Base-by-base conservation (phyloP, 176 grass and related monocot species). In the Ensete glaucum region DNA sequence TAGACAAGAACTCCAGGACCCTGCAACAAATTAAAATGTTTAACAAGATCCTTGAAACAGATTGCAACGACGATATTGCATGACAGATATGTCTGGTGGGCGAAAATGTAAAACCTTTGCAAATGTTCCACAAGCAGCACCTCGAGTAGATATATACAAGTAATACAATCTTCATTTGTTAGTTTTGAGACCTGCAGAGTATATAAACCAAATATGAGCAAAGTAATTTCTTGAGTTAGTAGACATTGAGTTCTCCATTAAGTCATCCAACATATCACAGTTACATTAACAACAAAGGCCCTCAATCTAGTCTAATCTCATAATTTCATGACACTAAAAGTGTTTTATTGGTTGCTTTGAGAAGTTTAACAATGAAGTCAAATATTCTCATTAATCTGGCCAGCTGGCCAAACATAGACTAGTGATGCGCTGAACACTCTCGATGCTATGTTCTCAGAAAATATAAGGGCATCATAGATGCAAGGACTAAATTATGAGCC, bases 131-230 rank as follows among this genome's bases (percentile, higher is more conserved):
- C 88, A 76, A 98, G 86, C 81, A 98, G 72, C 50, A 85, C 85
- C 70, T 87, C 90, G 73, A 98, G 78, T 81, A 98, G 84, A 83
- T 98, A 88, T 69, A 91, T 76, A 54, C 62, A 81, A 14, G 86
- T 77, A 77, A 98, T 82, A 77, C 94, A 98, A 80, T 98, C 94
- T 78, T 98, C 94, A 64, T 83, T 82, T 76, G 84, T 81, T 76
- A 98, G 88, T 85, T 89, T 98, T 51, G 86, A 79, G 80, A 98
- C 73, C 93, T 97, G 83, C 67, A 76, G 75, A 23, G 29, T 11
- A 68, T 62, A 56, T 51, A 49, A 78, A 26, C 0, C 29, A 69
- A 69, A 34, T 13, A 68, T 69, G 52, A 43, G 10, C 22, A 43
- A 9, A 29, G 8, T 9, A 26, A 56, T 21, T 73, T 59, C 2